Percentiles rank a stretch among this genome's conserved stretches.
Evolutionary conservation across 2,329 filamentous ascomycete species (phyloP).

Genomic region (Didymella lethalis): DNA sequence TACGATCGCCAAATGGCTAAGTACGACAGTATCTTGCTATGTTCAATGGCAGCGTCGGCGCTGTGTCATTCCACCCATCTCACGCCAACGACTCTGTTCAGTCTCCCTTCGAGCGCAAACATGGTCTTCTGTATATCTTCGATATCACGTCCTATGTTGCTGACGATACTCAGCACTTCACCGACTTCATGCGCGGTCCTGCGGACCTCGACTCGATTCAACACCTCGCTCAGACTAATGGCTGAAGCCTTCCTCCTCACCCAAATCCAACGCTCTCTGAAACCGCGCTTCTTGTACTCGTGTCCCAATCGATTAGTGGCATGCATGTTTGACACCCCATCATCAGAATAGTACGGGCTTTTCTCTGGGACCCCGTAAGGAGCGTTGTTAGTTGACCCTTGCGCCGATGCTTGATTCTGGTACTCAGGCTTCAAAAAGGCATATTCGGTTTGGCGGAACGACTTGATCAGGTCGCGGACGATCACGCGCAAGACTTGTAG

Average conservation of each 20-base stretch:
- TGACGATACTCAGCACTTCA: conserved; percentile 29
- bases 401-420: conserved; percentile 26
- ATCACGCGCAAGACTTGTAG: conserved; percentile 49
- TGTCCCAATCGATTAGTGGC: conserved; percentile 37
- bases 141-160: conserved; percentile 32
- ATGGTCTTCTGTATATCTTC: conserved; percentile 27
- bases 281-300: conserved; percentile 47
- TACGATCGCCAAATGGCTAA: too few species aligned
- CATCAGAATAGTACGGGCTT: conserved; percentile 27
- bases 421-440: conserved; percentile 50
- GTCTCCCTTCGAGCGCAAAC: conserved; percentile 26
- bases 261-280: conserved; percentile 50
- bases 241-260: conserved; percentile 48
- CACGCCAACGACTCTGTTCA: conserved; percentile 35
- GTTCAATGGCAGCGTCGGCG: too few species aligned
- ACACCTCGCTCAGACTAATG: conserved; percentile 44
- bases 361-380: conserved; percentile 19
- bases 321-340: conserved; percentile 28
- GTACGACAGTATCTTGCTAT: too few species aligned
- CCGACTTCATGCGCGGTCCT: conserved; percentile 46
- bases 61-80: conserved; percentile 29
- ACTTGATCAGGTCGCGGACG: conserved; percentile 47
- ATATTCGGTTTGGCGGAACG: conserved; percentile 49
- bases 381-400: conserved; percentile 24
- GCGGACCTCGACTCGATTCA: conserved; percentile 51